Evolutionary conservation across 805 yeast species (phyloP).

Genomic region (Limtongia smithiae): DNA sequence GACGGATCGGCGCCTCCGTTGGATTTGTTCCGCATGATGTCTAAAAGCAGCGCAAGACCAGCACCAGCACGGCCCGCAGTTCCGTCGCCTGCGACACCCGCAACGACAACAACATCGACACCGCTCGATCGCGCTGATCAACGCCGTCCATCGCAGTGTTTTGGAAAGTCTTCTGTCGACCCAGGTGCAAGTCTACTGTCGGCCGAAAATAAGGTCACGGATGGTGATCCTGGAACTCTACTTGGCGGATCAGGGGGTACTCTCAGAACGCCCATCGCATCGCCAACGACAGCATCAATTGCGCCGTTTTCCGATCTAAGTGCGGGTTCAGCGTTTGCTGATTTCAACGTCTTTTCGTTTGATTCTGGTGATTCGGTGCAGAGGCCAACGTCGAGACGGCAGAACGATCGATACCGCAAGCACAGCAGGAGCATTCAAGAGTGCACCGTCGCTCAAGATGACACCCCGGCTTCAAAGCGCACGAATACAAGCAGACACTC

Average conservation of each 20-base stretch:
- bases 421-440: too few relatives aligned
- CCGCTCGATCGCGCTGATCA: conserved; percentile 1
- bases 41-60: not conserved
- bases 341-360: too few relatives aligned
- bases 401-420: too few relatives aligned
- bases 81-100: not conserved
- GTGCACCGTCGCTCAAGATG: too few relatives aligned
- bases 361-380: too few relatives aligned
- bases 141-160: not conserved
- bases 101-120: not conserved
- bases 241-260: not conserved
- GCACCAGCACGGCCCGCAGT: not conserved
- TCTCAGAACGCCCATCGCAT: too few relatives aligned
- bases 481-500: too few relatives aligned
- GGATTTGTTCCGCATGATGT: conserved; percentile 6
- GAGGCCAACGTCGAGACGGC: too few relatives aligned
- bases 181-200: not conserved
- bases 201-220: not conserved
- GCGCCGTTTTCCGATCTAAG: too few relatives aligned
- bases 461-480: too few relatives aligned
- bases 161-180: not conserved
- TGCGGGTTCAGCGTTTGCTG: too few relatives aligned
- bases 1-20: not conserved
- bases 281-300: too few relatives aligned
- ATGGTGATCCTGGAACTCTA: not conserved